Conservation (phyloP, 2,329 filamentous ascomycete species). For the Fusarium metavorans region DNA sequence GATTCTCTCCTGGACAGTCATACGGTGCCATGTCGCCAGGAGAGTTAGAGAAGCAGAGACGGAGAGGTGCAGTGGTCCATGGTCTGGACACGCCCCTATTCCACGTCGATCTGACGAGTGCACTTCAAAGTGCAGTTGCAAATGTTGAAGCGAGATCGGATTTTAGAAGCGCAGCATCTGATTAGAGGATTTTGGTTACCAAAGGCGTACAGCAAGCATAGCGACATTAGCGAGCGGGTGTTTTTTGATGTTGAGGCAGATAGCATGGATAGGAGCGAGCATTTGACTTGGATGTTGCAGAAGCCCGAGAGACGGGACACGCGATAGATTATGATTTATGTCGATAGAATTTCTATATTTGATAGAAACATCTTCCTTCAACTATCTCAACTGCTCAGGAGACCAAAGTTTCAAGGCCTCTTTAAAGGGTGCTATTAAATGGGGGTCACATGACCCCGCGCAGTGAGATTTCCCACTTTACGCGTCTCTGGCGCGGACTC, state of each 20-base stretch:
- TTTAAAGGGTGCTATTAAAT: neutral
- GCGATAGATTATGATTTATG: neutral
- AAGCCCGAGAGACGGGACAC: neutral
- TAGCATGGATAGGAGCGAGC: constrained; percentile 7
- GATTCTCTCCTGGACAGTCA: constrained; percentile 7
- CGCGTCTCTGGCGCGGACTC: constrained; percentile 15
- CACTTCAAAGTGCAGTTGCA: constrained; percentile 86
- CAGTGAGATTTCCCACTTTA: constrained; percentile 15
- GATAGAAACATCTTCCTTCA: neutral
- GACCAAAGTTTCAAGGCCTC: neutral
- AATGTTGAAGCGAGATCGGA: constrained; percentile 74
- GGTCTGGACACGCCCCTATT: constrained; percentile 93
- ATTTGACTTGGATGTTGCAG: neutral
- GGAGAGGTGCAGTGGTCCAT: constrained; percentile 76
- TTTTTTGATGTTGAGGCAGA: neutral
- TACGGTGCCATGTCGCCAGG: constrained; percentile 36
- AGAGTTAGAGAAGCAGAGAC: constrained; percentile 53
- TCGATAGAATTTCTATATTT: neutral
- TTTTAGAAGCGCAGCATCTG: constrained; percentile 24
- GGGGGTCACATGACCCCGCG: constrained; percentile 30
- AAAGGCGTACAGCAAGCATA: neutral
- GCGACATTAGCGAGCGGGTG: neutral
- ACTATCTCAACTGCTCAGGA: neutral
- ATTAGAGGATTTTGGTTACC: neutral
- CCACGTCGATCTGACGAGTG: constrained; percentile 91